These are phyloP conservation scores for Fusarium cyanostomum DNA, from an alignment of 2,329 filamentous ascomycete genomes.

Conservation along the genomic window DNA sequence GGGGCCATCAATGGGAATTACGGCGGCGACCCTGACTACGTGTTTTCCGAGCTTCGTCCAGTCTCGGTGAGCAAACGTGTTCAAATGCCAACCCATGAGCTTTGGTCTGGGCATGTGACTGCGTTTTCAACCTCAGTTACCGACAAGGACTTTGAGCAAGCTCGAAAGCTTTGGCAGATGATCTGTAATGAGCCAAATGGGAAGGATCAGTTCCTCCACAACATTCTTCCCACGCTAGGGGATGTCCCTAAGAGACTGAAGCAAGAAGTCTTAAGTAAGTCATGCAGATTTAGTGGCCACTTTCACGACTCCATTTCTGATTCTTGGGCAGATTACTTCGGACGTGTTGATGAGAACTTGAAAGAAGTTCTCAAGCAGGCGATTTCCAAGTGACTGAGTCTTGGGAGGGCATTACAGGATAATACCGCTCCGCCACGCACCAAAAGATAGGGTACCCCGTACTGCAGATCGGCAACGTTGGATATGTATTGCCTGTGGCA, in stretches of 20 bases:
- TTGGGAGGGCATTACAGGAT: too few relatives aligned
- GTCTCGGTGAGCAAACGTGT: constrained; percentile 50
- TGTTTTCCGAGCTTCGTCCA: constrained; percentile 47
- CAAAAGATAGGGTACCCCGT: too few relatives aligned
- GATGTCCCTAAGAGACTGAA: constrained; percentile 29
- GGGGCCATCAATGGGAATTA: constrained; percentile 41
- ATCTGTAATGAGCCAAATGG: constrained; percentile 30
- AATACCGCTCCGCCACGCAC: too few relatives aligned
- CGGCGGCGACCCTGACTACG: constrained; percentile 41
- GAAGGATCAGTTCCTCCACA: constrained; percentile 34
- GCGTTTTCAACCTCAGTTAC: constrained; percentile 23
- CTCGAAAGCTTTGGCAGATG: constrained; percentile 36
- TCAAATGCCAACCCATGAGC: constrained; percentile 35
- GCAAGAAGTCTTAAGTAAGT: constrained; percentile 15
- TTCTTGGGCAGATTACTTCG: constrained; percentile 2
- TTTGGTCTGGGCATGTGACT: constrained; percentile 30
- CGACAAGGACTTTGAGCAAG: constrained; percentile 38
- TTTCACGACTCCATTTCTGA: background rate
- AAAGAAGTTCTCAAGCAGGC: background rate
- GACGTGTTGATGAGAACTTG: background rate
- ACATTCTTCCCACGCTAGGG: constrained; percentile 28
- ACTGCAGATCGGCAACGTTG: too few relatives aligned
- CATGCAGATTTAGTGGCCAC: background rate
- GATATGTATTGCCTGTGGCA: too few relatives aligned
- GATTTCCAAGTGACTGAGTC: background rate